Conservation (phyloP, 352 stramenopile species). For the Bremia lactucae region DNA sequence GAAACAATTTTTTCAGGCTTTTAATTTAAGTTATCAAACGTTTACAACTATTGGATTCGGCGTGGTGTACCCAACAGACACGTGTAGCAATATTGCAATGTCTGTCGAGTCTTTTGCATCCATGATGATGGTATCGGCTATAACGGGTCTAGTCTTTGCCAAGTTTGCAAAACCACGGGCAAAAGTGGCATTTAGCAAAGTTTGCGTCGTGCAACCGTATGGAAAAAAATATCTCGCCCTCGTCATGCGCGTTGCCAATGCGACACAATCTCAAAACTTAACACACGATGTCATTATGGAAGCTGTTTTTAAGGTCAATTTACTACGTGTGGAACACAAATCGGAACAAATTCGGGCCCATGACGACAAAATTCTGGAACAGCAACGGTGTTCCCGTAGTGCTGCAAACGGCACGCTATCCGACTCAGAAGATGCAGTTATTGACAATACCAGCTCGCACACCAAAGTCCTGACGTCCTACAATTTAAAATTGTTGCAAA, state of each 20-base stretch:
- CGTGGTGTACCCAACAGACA: conserved; percentile 51
- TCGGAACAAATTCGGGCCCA: conserved; percentile 26
- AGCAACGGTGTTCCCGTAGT: conserved; percentile 5
- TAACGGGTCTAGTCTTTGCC: conserved; percentile 74
- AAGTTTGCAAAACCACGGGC: conserved; percentile 74
- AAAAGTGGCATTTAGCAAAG: conserved; percentile 73
- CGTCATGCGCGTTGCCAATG: conserved; percentile 71
- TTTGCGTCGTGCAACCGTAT: conserved; percentile 69
- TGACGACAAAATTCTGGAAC: conserved; percentile 11
- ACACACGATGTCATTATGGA: conserved; percentile 82
- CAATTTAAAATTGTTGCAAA: conserved; percentile 67
- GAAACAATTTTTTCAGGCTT: conserved; percentile 39
- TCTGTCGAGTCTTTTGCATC: conserved; percentile 69
- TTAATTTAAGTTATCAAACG: conserved; percentile 75
- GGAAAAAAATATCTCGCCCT: conserved; percentile 61
- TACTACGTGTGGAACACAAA: conserved; percentile 63
- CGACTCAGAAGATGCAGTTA: conserved; percentile 8
- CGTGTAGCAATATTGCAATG: conserved; percentile 62
- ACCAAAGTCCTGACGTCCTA: conserved; percentile 57
- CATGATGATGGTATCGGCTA: conserved; percentile 70
- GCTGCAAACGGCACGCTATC: conserved; percentile 1
- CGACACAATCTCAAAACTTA: conserved; percentile 67
- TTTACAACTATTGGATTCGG: conserved; percentile 82
- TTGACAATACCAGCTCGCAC: conserved; percentile 13
- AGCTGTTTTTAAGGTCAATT: conserved; percentile 63